Base-by-base conservation (phyloP, 2,329 filamentous ascomycete genomes). In the Clathrospora elynae region DNA sequence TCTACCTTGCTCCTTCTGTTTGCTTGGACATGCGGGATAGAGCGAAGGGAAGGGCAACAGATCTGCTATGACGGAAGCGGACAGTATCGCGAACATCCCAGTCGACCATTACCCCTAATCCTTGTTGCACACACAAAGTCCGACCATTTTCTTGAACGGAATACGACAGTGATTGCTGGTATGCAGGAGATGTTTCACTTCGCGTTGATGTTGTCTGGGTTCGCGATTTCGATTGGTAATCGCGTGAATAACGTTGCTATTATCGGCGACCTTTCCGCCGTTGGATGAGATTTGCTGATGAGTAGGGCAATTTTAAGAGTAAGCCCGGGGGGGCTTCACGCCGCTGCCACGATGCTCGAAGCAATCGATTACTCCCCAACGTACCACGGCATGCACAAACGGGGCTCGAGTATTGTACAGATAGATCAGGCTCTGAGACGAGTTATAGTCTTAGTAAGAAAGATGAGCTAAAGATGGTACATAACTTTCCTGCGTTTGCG, bases 271-370 rank as follows among this genome's bases (percentile, higher is more conserved):
- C 44, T 34, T 42, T 43, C 35, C 33, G 35, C 43, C 14, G 42
- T 51, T 42, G 41, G 25, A 34, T 33, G 35, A 41, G 40, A 32
- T 49, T 47, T 48, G 29, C 42, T n/a, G n/a, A 17, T 53, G 45
- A 47, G 43, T 32, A 41, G 30, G 22, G 40, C 45, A 55, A 62
- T 55, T 38, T 61, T 53, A 57, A 51, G 17, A 30, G 53, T 66
- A 61, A 64, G 64, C 52, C 46, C 61, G 56, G 57, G 44, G 35
- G 23, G 32, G 41, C 19, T 50, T 62, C 51, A 36, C 51, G 46
- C 57, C 58, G 57, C 49, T 33, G 16, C 29, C 35, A 46, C 25
- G n/a, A 24, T 22, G 14, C 20, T 36, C 22, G 11, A 35, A 35
- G 13, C 29, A 25, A 42, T 34, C 36, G 26, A 42, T 20, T 20